A percentile compares a stretch with the other conserved stretches of the same genome.
Conservation (phyloP, 2,329 filamentous ascomycete genomes). For the Aspergillus floridensis region DNA sequence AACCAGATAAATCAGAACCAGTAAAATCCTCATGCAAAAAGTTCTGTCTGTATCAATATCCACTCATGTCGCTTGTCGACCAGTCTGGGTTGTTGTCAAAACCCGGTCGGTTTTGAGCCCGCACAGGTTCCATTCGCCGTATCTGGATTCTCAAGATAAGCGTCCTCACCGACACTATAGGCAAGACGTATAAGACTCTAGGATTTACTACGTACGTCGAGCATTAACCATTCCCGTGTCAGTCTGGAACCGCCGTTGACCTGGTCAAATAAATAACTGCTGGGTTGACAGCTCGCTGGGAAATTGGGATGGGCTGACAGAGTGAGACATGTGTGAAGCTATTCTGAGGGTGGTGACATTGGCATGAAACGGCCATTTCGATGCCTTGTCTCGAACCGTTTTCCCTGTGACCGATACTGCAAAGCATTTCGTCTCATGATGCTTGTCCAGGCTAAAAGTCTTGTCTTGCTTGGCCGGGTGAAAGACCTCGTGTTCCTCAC, state of each 20-base stretch:
- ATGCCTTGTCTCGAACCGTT: background rate
- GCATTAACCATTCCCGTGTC: background rate
- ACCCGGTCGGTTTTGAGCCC: background rate
- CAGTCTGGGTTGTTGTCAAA: background rate
- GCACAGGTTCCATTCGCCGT: background rate
- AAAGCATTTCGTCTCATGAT: background rate
- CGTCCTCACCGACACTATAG: background rate
- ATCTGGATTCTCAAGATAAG: background rate
- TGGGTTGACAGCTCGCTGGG: background rate
- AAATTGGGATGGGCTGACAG: background rate
- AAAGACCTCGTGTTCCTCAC: background rate
- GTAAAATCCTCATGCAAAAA: background rate
- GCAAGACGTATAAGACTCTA: background rate
- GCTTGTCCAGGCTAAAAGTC: background rate
- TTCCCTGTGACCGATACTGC: background rate
- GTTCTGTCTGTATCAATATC: background rate
- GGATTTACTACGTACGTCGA: background rate
- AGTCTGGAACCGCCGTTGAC: background rate
- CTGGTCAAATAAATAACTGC: background rate
- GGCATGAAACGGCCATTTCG: background rate
- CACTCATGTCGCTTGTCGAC: background rate
- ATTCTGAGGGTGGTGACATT: background rate
- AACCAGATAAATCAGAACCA: background rate
- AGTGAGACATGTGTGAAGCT: background rate
- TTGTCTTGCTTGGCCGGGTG: background rate